Evolutionary conservation across 441 rosid species (phyloP), one percentile per base, ranked within the genome.

Genomic region (Brassica balearica): DNA sequence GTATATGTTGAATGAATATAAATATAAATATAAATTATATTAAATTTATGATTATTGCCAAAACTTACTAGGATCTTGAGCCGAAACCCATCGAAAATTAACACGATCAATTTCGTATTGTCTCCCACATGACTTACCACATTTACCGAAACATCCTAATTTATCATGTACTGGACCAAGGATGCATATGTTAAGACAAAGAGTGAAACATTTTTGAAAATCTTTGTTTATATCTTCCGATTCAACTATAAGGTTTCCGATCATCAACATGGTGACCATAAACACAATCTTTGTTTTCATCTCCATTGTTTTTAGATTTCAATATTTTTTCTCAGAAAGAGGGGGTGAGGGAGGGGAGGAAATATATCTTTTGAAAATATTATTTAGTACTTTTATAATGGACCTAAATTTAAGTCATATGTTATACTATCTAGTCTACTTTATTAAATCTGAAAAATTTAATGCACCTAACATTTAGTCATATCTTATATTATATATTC

Each of bases 171-270:
- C 0, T 61, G 60, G 60, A 43, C 53, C 22, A 71, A 2, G 1
- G 51, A 61, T 1, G 14, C 75, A 72, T 0, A 72, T 0, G 3
- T 27, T 1, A 61, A 7, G 0, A 25, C 75, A 72, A 1, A 0
- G 0, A n/a, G 0, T 0, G 3, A 7, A 72, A 72, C 75, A 61
- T 60, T 2, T 0, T 0, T 1, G 5, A 17, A 17, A 29, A 41
- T 8, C 1, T 9, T 2, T 58, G 6, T 58, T 9, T 58, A 58
- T 58, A 58, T 3, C 62, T 60, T 60, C 65, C 9, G 65, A 61
- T 12, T 61, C 65, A 61, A 61, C 36, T 61, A 61, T 5, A 12
- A 25, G 36, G 34, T 61, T 61, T 23, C 65, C 65, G 34, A 61
- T 61, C 17, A 1, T 61, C 9, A 61, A 25, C 65, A 61, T 61